Evolutionary conservation across 345 rosid genomes (phyloP).

Genomic region (Balakata baccata): DNA sequence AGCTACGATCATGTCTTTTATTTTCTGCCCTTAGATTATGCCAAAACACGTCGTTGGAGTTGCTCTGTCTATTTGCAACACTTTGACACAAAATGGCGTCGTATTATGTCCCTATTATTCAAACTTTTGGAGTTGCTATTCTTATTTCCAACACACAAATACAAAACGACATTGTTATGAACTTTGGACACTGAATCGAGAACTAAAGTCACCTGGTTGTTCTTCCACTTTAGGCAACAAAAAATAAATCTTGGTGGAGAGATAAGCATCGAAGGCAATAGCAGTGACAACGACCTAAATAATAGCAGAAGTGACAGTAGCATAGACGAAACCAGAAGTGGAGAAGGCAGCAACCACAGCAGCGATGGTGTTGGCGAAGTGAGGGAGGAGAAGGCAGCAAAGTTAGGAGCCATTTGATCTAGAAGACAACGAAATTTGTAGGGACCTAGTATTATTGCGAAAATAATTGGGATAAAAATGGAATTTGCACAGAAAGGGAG

Average conservation of each 20-base stretch:
- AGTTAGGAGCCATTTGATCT: conserved; percentile 28
- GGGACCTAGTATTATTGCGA: neutral
- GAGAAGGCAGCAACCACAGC: conserved; percentile 37
- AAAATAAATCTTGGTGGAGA: conserved; percentile 67
- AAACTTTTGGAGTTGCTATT: too few species aligned
- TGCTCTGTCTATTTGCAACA: too few species aligned
- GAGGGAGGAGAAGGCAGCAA: conserved; percentile 33
- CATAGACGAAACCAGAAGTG: conserved; percentile 39
- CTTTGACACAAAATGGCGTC: too few species aligned
- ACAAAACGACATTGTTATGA: too few species aligned
- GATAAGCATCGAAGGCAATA: conserved; percentile 74
- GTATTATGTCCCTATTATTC: too few species aligned
- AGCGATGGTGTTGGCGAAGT: conserved; percentile 43
- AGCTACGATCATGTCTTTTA: too few species aligned
- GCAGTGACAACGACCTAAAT: conserved; percentile 68
- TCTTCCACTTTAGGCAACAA: conserved; percentile 67
- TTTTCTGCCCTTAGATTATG: too few species aligned
- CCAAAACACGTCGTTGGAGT: too few species aligned
- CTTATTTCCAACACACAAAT: too few species aligned
- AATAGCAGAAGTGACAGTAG: conserved; percentile 60
- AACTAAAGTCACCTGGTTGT: conserved; percentile 42
- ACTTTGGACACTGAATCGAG: neutral
- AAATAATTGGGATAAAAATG: neutral
- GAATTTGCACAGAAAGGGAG: conserved; percentile 13
- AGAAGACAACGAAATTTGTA: conserved; percentile 29